Evolutionary conservation across 2,329 filamentous ascomycete species (phyloP).

Genomic region (Hortaea sp.): DNA sequence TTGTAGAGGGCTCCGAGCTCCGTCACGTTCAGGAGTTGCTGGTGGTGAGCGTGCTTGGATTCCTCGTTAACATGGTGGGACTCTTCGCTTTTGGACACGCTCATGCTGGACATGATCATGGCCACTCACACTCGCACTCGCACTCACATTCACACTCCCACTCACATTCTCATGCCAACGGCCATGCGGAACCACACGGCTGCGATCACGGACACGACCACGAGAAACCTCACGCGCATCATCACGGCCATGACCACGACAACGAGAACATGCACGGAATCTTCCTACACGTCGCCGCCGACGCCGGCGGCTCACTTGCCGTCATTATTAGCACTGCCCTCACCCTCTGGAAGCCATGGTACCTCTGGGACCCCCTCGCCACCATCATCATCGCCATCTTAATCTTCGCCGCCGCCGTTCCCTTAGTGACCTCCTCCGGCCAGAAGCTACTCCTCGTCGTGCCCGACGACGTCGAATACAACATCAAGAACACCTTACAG

Average conservation of each 20-base stretch:
- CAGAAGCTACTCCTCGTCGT: conserved; percentile 75
- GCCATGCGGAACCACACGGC: conserved; percentile 18
- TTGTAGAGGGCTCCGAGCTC: conserved; percentile 74
- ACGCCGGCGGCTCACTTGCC: conserved; percentile 86
- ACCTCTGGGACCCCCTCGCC: conserved; percentile 87
- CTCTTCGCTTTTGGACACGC: conserved; percentile 69
- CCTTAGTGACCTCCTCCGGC: conserved; percentile 75
- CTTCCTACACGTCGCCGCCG: conserved; percentile 87
- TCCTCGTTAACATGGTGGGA: conserved; percentile 84
- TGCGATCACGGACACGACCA: conserved; percentile 28
- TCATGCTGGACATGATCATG: conserved; percentile 36
- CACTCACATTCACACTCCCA: conserved; percentile 23
- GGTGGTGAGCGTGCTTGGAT: conserved; percentile 74
- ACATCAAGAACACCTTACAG: conserved; percentile 72
- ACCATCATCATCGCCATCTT: conserved; percentile 88
- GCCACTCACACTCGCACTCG: conserved; percentile 47
- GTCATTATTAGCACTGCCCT: conserved; percentile 86
- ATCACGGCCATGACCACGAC: conserved; percentile 23
- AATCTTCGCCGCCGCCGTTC: conserved; percentile 85
- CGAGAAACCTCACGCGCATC: conserved; percentile 21
- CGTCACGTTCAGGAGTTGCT: conserved; percentile 79
- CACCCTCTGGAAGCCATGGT: conserved; percentile 80
- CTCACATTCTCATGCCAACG: conserved; percentile 33
- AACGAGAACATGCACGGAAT: conserved; percentile 99
- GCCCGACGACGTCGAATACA: conserved; percentile 77